phyloP scores from a whole-genome alignment of 345 rosid species.

The Aethionema arabicum region DNA sequence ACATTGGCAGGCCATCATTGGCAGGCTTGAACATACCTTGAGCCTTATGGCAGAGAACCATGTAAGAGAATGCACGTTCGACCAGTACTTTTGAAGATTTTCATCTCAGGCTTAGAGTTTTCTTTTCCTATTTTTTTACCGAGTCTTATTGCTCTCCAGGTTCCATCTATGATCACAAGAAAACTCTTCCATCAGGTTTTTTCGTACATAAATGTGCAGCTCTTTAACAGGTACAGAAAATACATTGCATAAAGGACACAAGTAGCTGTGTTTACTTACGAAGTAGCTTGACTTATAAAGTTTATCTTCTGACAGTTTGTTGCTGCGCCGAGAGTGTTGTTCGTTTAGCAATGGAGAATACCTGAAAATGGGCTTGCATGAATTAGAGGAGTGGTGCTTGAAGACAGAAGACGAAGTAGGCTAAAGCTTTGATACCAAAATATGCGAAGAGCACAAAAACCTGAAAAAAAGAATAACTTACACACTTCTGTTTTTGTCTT shows the following conservation, averaged over 20 bases:
- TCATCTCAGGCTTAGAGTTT: slow-evolving; percentile 8
- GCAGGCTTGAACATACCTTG: slow-evolving; percentile 48
- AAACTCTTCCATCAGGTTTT: slow-evolving; percentile 55
- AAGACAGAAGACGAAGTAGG: slow-evolving; percentile 54
- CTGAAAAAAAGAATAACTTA: background rate
- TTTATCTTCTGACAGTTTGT: slow-evolving; percentile 45
- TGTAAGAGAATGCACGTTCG: slow-evolving; percentile 39
- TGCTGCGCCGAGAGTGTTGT: slow-evolving; percentile 73
- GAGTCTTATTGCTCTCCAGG: slow-evolving; percentile 41
- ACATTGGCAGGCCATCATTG: slow-evolving; percentile 62
- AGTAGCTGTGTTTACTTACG: slow-evolving; percentile 3
- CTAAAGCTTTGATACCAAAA: slow-evolving; percentile 14
- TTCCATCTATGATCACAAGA: slow-evolving; percentile 51
- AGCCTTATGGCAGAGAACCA: slow-evolving; percentile 47
- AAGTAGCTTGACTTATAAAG: slow-evolving; percentile 21
- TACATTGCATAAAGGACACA: background rate
- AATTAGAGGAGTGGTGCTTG: slow-evolving; percentile 61
- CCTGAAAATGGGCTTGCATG: slow-evolving; percentile 58
- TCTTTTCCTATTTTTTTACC: slow-evolving; percentile 19
- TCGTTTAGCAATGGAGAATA: slow-evolving; percentile 75
- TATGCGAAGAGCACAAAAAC: background rate
- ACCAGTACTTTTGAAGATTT: background rate
- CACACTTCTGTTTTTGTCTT: slow-evolving; percentile 29
- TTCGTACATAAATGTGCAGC: slow-evolving; percentile 67
- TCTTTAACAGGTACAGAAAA: slow-evolving; percentile 57